These are phyloP conservation scores for Arthrobotrys iridis DNA, from an alignment of 2,329 filamentous ascomycete species.

Conservation along the genomic window DNA sequence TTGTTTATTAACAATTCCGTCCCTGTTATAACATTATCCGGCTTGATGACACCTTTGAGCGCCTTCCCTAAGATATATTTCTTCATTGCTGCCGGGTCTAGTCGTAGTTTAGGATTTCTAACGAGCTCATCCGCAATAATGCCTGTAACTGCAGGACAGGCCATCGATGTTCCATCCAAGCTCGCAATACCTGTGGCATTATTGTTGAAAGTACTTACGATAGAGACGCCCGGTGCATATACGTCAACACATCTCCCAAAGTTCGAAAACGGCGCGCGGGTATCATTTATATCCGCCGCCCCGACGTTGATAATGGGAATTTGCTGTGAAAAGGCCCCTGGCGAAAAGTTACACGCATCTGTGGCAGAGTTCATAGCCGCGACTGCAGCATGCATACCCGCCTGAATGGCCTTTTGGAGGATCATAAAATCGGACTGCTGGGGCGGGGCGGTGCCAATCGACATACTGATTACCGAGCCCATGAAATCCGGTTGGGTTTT, in stretches of 20 bases:
- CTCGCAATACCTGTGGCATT: slow-evolving; percentile 65
- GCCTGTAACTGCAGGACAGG: slow-evolving; percentile 62
- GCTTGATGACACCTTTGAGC: slow-evolving; percentile 27
- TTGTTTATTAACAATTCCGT: slow-evolving; percentile 17
- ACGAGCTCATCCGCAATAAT: slow-evolving; percentile 56
- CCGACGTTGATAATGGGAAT: slow-evolving; percentile 63
- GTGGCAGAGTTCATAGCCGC: slow-evolving; percentile 61
- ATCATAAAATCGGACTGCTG: slow-evolving; percentile 22
- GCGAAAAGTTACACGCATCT: slow-evolving; percentile 57
- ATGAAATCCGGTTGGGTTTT: slow-evolving; percentile 60
- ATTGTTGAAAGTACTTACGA: slow-evolving; percentile 67
- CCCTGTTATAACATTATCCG: not conserved
- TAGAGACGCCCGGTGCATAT: slow-evolving; percentile 68
- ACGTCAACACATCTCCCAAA: slow-evolving; percentile 67
- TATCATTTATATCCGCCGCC: slow-evolving; percentile 60
- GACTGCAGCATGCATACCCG: slow-evolving; percentile 62
- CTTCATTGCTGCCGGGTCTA: slow-evolving; percentile 55
- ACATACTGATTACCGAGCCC: slow-evolving; percentile 67
- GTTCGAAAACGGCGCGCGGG: slow-evolving; percentile 62
- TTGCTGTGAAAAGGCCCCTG: slow-evolving; percentile 61
- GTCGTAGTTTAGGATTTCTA: slow-evolving; percentile 42
- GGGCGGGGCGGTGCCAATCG: slow-evolving; percentile 64
- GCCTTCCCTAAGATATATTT: slow-evolving; percentile 25
- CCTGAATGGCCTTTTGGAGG: slow-evolving; percentile 55
- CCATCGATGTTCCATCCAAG: slow-evolving; percentile 66